A percentile compares a stretch with the other conserved stretches of the same genome.
phyloP scores from a whole-genome alignment of 495 filamentous ascomycete genomes.

The Letharia columbiana region DNA sequence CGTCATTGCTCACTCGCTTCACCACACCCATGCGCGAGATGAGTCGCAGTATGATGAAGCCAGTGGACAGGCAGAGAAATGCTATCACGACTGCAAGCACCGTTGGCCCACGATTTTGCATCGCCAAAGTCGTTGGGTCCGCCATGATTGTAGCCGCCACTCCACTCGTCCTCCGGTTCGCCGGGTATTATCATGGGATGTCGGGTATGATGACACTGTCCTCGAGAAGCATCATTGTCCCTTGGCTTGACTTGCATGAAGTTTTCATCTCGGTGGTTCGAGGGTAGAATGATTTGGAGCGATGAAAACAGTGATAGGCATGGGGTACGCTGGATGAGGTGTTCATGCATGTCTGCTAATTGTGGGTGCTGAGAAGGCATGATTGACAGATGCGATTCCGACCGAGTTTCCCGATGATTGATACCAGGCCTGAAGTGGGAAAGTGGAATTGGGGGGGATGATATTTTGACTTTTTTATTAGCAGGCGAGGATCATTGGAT shows the following conservation, averaged over 20 bases:
- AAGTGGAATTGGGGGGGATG: neutral
- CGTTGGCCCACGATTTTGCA: conserved; percentile 51
- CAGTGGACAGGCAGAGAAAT: conserved; percentile 55
- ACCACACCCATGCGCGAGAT: conserved; percentile 67
- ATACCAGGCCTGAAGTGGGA: conserved; percentile 11
- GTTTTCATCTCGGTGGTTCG: neutral
- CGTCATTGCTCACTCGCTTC: conserved; percentile 58
- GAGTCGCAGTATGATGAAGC: conserved; percentile 66
- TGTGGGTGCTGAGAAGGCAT: neutral
- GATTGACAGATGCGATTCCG: neutral
- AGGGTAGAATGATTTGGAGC: neutral
- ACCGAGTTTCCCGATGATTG: neutral
- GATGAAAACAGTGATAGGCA: neutral
- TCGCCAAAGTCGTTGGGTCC: neutral
- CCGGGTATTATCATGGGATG: neutral
- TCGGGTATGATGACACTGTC: neutral
- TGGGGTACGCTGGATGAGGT: conserved; percentile 11
- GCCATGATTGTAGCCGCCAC: conserved; percentile 13
- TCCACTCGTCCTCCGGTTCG: conserved; percentile 4
- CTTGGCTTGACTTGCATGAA: conserved; percentile 2
- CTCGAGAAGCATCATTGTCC: conserved; percentile 1
- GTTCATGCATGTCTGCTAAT: neutral
- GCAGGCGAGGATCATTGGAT: neutral
- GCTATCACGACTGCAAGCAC: conserved; percentile 69
- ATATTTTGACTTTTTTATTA: neutral